Percentiles rank a stretch among this genome's conserved stretches.
Evolutionary conservation across 2,329 filamentous ascomycete species (phyloP).

Genomic region (Lecanoromycetidae sp.): DNA sequence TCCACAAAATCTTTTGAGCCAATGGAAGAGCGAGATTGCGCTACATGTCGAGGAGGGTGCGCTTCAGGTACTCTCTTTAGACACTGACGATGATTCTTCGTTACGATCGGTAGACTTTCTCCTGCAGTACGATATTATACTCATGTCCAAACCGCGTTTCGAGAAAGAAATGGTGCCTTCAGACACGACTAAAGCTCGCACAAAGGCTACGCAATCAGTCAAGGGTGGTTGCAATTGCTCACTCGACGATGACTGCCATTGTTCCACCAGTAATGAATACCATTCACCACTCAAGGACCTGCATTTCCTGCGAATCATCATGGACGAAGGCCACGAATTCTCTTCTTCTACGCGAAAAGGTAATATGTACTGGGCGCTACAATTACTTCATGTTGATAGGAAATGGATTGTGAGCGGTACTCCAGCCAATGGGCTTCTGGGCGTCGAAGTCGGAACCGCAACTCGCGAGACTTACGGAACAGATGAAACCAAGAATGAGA

Average conservation of each 20-base stretch:
- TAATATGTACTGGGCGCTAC: slow-evolving; percentile 42
- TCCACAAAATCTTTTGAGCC: slow-evolving; percentile 67
- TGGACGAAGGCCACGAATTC: slow-evolving; percentile 83
- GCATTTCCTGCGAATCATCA: slow-evolving; percentile 78
- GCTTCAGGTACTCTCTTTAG: slow-evolving; percentile 53
- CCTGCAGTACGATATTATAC: slow-evolving; percentile 57
- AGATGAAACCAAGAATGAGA: neutral
- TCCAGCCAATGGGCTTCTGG: slow-evolving; percentile 70
- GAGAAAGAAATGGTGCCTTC: slow-evolving; percentile 46
- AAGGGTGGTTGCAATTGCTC: slow-evolving; percentile 21
- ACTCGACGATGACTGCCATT: slow-evolving; percentile 32
- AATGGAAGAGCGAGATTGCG: slow-evolving; percentile 70
- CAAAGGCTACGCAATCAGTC: neutral
- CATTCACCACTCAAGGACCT: slow-evolving; percentile 55
- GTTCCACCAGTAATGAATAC: slow-evolving; percentile 32
- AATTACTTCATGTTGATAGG: slow-evolving; percentile 49
- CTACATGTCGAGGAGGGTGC: slow-evolving; percentile 55
- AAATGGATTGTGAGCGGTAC: slow-evolving; percentile 89
- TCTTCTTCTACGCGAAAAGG: slow-evolving; percentile 54
- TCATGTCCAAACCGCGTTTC: slow-evolving; percentile 65
- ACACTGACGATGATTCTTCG: slow-evolving; percentile 29
- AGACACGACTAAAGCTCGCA: slow-evolving; percentile 22
- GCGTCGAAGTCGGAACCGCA: slow-evolving; percentile 48
- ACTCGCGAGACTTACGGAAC: slow-evolving; percentile 3
- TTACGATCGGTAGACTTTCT: slow-evolving; percentile 42